Percentiles rank a stretch among this genome's conserved stretches.
These are phyloP conservation scores for Emydomyces testavorans DNA, from an alignment of 2,329 filamentous ascomycete genomes.

Conservation along the genomic window DNA sequence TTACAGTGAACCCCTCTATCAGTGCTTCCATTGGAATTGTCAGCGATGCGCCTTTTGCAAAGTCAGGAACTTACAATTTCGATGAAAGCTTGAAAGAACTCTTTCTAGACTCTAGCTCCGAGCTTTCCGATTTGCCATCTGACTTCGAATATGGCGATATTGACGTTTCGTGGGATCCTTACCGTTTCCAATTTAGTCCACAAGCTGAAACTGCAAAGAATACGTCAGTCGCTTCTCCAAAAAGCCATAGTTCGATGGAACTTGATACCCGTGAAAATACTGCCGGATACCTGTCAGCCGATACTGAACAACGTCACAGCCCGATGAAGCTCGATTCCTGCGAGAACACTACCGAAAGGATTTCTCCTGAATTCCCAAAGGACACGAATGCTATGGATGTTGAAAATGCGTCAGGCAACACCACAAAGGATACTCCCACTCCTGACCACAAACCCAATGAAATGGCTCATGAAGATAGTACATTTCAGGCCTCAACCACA, in stretches of 20 bases:
- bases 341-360: too few species aligned
- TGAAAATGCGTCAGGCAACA: background rate
- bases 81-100: background rate
- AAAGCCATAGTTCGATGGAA: background rate
- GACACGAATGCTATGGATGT: background rate
- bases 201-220: background rate
- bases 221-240: background rate
- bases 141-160: background rate
- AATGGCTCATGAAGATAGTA: background rate
- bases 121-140: constrained; percentile 1
- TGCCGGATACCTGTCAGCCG: background rate
- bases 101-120: constrained; percentile 3
- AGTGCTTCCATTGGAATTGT: background rate
- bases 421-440: background rate
- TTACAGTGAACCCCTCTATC: background rate
- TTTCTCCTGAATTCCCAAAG: too few species aligned
- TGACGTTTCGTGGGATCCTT: constrained; percentile 2
- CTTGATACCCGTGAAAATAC: background rate
- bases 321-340: background rate
- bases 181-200: background rate
- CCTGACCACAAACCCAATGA: background rate
- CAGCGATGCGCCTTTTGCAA: background rate
- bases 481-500: background rate
- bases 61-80: background rate
- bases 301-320: too few species aligned